phyloP scores from a whole-genome alignment of 1,284 basidiomycete genomes.

The Inonotus obliquus region DNA sequence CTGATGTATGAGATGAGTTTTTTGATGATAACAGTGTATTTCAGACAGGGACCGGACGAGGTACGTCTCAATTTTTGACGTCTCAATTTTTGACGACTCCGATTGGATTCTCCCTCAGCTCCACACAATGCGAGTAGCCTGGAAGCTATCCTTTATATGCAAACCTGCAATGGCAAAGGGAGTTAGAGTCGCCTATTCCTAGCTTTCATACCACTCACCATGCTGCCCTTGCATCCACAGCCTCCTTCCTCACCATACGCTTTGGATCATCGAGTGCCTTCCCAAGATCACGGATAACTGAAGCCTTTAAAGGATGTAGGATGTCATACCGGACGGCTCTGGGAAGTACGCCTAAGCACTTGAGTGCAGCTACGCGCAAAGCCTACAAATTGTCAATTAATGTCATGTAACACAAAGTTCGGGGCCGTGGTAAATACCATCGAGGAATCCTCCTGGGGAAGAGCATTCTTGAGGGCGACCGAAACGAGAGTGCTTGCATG shows the following conservation, averaged over 20 bases:
- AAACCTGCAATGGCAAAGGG: background rate
- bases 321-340: slow-evolving; percentile 73
- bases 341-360: slow-evolving; percentile 70
- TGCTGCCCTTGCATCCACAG: slow-evolving; percentile 74
- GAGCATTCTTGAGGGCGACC: slow-evolving; percentile 65
- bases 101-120: background rate
- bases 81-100: background rate
- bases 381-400: slow-evolving; percentile 37
- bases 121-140: background rate
- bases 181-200: background rate
- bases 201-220: slow-evolving; percentile 1
- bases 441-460: slow-evolving; percentile 44
- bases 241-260: slow-evolving; percentile 74
- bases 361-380: slow-evolving; percentile 73
- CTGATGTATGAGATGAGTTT: too few species aligned
- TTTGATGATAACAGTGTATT: too few species aligned
- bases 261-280: slow-evolving; percentile 82
- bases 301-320: slow-evolving; percentile 68
- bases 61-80: too few species aligned
- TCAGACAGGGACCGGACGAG: too few species aligned
- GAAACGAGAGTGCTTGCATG: slow-evolving; percentile 68
- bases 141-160: slow-evolving; percentile 14
- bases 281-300: slow-evolving; percentile 72
- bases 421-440: slow-evolving; percentile 33
- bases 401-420: background rate